These are phyloP conservation scores for Leccinum disarticulatum DNA, from an alignment of 768 basidiomycete species.

Conservation along the genomic window DNA sequence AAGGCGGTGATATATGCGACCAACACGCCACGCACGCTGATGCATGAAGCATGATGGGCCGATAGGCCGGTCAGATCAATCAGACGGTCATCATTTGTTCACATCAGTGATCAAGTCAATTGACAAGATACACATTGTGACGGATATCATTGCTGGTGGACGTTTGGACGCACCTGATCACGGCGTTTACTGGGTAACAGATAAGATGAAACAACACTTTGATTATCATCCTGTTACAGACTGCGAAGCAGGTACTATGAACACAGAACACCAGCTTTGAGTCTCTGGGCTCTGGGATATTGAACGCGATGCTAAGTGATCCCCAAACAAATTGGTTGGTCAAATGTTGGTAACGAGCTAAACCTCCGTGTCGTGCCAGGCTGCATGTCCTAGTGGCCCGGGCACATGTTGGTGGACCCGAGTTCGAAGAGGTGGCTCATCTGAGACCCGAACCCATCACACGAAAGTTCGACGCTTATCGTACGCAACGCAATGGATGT, in stretches of 20 bases:
- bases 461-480: not conserved
- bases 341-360: not conserved
- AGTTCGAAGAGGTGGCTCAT: not conserved
- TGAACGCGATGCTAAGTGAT: not conserved
- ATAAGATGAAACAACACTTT: not conserved
- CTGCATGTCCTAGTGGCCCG: not conserved
- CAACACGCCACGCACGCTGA: not conserved
- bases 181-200: not conserved
- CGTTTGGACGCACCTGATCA: not conserved
- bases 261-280: not conserved
- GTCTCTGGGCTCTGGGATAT: not conserved
- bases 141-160: not conserved
- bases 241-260: not conserved
- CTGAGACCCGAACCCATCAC: not conserved
- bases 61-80: not conserved
- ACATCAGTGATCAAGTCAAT: not conserved
- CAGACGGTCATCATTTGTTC: not conserved
- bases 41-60: not conserved
- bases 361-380: not conserved
- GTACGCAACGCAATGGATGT: not conserved
- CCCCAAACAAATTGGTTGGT: not conserved
- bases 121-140: not conserved
- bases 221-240: not conserved
- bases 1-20: not conserved
- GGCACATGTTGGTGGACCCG: not conserved